Percentiles rank a stretch among this genome's conserved stretches.
phyloP scores from a whole-genome alignment of 768 basidiomycete genomes.

The Phanerochaete sordida region DNA sequence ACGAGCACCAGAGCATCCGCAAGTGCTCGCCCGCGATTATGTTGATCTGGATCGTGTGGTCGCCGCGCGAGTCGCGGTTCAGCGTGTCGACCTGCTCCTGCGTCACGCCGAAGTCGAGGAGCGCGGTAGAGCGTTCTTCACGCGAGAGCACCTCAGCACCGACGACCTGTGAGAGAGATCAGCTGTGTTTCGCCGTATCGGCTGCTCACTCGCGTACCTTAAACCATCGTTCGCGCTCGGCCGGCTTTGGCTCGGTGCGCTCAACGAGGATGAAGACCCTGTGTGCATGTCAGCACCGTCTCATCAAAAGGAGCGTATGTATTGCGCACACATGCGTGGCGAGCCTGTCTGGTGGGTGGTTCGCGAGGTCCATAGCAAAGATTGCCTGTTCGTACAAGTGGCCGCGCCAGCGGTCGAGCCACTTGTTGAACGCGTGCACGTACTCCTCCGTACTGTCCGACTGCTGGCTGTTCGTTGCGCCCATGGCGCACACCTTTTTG shows the following conservation, averaged over 20 bases:
- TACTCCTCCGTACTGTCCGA: not conserved
- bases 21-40: slow-evolving; percentile 20
- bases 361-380: not conserved
- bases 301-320: not conserved
- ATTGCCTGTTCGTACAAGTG: not conserved
- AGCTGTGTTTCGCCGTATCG: not conserved
- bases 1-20: slow-evolving; percentile 19
- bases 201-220: not conserved
- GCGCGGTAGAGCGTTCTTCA: slow-evolving; percentile 13
- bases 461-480: not conserved
- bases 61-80: slow-evolving; percentile 15
- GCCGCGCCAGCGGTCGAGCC: not conserved
- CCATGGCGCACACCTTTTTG: not conserved
- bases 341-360: not conserved
- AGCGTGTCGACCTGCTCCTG: slow-evolving; percentile 20
- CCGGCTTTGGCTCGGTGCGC: not conserved
- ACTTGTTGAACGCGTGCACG: not conserved
- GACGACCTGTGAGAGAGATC: slow-evolving; percentile 16
- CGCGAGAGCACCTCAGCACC: slow-evolving; percentile 23
- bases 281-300: not conserved
- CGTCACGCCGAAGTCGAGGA: slow-evolving; percentile 14
- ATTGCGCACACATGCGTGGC: not conserved
- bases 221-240: not conserved
- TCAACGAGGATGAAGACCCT: not conserved
- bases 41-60: slow-evolving; percentile 18